Percentiles rank a stretch among this genome's conserved stretches.
These are phyloP conservation scores for Apiospora arundinis DNA, from an alignment of 2,329 filamentous ascomycete species.

Conservation along the genomic window DNA sequence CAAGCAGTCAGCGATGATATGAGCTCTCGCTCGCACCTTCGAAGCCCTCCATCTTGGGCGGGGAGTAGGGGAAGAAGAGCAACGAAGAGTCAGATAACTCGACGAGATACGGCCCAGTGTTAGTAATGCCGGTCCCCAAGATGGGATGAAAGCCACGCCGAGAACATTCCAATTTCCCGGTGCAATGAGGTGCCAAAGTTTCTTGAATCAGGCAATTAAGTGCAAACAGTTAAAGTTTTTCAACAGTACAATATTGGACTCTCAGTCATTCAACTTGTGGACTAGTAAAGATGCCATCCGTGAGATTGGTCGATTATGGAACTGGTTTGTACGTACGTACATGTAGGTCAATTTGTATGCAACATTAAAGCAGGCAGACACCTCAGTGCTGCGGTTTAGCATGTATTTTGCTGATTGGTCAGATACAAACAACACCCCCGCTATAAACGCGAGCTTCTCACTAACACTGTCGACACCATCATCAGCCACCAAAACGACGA, in stretches of 20 bases:
- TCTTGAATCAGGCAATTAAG: neutral
- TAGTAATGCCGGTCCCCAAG: neutral
- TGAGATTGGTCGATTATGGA: too few species aligned
- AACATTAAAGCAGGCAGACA: too few species aligned
- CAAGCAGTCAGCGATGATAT: neutral
- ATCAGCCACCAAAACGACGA: neutral
- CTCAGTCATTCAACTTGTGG: neutral
- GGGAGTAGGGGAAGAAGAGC: neutral
- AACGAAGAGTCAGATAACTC: neutral
- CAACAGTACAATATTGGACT: neutral
- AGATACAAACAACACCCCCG: neutral
- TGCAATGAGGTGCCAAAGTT: neutral
- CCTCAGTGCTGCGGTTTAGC: too few species aligned
- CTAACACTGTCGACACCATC: slow-evolving; percentile 8
- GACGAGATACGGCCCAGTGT: neutral
- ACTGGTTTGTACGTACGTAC: too few species aligned
- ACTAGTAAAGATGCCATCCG: neutral
- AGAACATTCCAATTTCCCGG: neutral
- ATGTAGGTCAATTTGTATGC: too few species aligned
- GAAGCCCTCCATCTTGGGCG: neutral
- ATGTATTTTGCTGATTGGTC: neutral
- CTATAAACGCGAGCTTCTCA: neutral
- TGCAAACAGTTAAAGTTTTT: neutral
- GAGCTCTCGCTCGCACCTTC: neutral
- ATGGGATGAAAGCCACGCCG: neutral